phyloP scores from a whole-genome alignment of 2,329 filamentous ascomycete species.

The Fusarium sp. region DNA sequence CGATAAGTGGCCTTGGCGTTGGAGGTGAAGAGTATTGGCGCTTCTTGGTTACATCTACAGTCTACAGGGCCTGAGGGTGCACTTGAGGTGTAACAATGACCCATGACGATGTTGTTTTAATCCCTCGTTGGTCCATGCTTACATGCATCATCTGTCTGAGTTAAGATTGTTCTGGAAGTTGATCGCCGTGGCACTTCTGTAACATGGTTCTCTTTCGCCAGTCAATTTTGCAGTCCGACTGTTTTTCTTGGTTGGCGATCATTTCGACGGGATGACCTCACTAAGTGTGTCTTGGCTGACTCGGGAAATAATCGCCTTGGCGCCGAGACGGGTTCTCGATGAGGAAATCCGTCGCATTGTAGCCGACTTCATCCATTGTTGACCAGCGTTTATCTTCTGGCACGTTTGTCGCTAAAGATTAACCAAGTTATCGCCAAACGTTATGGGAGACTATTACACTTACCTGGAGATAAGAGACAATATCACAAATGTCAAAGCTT shows the following conservation, averaged over 20 bases:
- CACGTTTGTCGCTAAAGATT: background rate
- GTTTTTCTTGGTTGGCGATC: constrained; percentile 9
- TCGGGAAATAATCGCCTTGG: constrained; percentile 31
- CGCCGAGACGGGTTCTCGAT: background rate
- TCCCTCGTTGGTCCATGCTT: constrained; percentile 32
- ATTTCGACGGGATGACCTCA: constrained; percentile 28
- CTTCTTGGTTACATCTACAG: background rate
- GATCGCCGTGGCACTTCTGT: constrained; percentile 34
- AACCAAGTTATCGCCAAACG: background rate
- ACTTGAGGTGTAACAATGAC: background rate
- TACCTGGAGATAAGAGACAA: background rate
- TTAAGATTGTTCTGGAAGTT: constrained; percentile 8
- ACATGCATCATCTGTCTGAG: background rate
- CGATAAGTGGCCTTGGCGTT: constrained; percentile 11
- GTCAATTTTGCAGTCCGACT: background rate
- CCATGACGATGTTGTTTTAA: constrained; percentile 14
- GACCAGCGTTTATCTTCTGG: background rate
- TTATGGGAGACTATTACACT: background rate
- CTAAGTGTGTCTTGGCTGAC: constrained; percentile 12
- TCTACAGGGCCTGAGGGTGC: background rate
- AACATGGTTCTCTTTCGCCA: background rate
- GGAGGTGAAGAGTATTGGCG: constrained; percentile 2
- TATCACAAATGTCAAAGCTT: background rate
- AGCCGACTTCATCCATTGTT: background rate
- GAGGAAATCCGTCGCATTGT: background rate